phyloP scores from a whole-genome alignment of 2,329 filamentous ascomycete genomes.

The Aspergillus texensis region DNA sequence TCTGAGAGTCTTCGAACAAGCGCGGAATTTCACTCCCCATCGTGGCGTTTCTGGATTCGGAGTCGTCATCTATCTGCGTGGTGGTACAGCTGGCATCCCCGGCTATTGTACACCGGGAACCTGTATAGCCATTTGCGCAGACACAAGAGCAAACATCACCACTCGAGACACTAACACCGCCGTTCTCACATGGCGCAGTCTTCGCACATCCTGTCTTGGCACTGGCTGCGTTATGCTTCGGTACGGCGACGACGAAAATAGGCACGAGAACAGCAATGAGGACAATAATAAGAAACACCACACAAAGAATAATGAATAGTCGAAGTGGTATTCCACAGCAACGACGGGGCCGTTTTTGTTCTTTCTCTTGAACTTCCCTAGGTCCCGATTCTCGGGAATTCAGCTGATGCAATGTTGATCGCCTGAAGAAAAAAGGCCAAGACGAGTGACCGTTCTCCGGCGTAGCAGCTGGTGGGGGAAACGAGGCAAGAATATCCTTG shows the following conservation, averaged over 20 bases:
- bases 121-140: conserved; percentile 85
- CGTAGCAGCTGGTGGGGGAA: conserved; percentile 62
- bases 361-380: conserved; percentile 22
- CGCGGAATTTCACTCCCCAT: conserved; percentile 78
- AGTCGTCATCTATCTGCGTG: conserved; percentile 45
- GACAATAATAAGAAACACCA: conserved; percentile 72
- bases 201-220: conserved; percentile 55
- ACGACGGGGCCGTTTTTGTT: conserved; percentile 52
- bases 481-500: conserved; percentile 66
- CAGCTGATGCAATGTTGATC: conserved; percentile 37
- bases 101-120: conserved; percentile 56
- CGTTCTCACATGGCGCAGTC: conserved; percentile 72
- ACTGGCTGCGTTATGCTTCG: conserved; percentile 44
- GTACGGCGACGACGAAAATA: conserved; percentile 62
- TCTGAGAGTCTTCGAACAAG: conserved; percentile 65
- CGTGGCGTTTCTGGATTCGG: conserved; percentile 65
- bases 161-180: conserved; percentile 73
- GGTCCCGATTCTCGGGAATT: conserved; percentile 28
- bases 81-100: conserved; percentile 60
- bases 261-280: conserved; percentile 83
- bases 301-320: conserved; percentile 68
- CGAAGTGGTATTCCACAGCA: conserved; percentile 86
- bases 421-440: conserved; percentile 44
- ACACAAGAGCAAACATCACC: conserved; percentile 77
- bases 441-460: conserved; percentile 40